Conservation (phyloP, 2,329 filamentous ascomycete genomes). For the Xylariales sp. region DNA sequence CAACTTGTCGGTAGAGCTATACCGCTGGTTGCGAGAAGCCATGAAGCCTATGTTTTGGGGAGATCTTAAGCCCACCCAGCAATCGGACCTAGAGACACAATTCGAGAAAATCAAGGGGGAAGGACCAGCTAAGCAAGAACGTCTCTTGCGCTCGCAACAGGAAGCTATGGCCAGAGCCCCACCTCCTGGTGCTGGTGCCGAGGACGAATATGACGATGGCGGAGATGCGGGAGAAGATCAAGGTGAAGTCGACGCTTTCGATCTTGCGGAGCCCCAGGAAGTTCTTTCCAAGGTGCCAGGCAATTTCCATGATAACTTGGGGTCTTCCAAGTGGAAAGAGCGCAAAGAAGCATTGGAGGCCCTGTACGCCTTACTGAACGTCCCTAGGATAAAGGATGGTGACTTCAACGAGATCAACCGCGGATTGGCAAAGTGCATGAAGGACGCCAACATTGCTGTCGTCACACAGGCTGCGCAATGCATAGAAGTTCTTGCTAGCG, state of each 20-base stretch:
- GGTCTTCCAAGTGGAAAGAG: constrained; percentile 97
- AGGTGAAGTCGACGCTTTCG: constrained; percentile 74
- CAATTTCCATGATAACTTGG: constrained; percentile 77
- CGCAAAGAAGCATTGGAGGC: constrained; percentile 90
- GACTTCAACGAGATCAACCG: constrained; percentile 82
- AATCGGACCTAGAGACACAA: constrained; percentile 86
- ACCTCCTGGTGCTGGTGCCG: constrained; percentile 52
- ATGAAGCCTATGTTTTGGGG: constrained; percentile 99
- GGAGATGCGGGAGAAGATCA: constrained; percentile 58
- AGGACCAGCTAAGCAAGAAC: constrained; percentile 80
- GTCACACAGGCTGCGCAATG: constrained; percentile 92
- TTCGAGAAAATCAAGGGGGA: constrained; percentile 94
- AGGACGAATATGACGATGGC: constrained; percentile 52
- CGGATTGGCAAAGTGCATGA: constrained; percentile 92
- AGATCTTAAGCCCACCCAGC: constrained; percentile 92
- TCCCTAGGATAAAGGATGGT: constrained; percentile 87
- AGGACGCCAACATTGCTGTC: constrained; percentile 94
- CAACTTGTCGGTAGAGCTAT: constrained; percentile 86
- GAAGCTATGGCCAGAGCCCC: constrained; percentile 71
- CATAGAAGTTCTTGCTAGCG: constrained; percentile 83
- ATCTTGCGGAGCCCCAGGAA: constrained; percentile 83
- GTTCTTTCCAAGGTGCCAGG: constrained; percentile 76
- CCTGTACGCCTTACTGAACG: constrained; percentile 70
- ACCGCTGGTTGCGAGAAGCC: constrained; percentile 93
- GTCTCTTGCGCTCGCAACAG: constrained; percentile 84